These are phyloP conservation scores for Leishmania major DNA, from an alignment of 208 protist species.

Conservation along the genomic window DNA sequence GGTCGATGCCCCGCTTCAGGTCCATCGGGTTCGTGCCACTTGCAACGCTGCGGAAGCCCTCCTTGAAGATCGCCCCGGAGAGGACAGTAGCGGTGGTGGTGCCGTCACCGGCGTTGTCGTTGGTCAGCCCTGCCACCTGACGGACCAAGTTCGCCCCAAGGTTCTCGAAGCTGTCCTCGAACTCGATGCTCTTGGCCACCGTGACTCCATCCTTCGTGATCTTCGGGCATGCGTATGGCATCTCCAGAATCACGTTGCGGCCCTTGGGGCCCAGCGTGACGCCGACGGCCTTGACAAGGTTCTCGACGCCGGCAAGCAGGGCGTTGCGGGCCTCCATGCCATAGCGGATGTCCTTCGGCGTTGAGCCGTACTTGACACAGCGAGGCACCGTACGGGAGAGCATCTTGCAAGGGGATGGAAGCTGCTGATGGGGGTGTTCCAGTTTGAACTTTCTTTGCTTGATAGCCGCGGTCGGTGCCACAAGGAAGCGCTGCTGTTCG, in stretches of 20 bases:
- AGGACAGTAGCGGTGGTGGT: slow-evolving; percentile 99
- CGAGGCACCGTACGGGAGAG: slow-evolving; percentile 47
- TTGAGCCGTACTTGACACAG: slow-evolving; percentile 82
- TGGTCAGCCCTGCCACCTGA: slow-evolving; percentile 96
- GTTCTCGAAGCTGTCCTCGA: slow-evolving; percentile 98
- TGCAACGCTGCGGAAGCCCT: slow-evolving; percentile 98
- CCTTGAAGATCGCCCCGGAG: slow-evolving; percentile 97
- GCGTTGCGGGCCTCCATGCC: slow-evolving; percentile 92
- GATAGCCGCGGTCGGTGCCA: not conserved
- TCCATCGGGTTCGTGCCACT: slow-evolving; percentile 99
- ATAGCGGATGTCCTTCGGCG: slow-evolving; percentile 97
- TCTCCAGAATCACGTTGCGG: slow-evolving; percentile 99
- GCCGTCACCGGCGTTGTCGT: slow-evolving; percentile 98
- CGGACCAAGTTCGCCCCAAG: slow-evolving; percentile 98
- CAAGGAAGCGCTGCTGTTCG: not conserved
- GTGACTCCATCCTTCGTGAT: slow-evolving; percentile 99
- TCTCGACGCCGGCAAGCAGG: slow-evolving; percentile 96
- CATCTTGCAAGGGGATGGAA: not conserved
- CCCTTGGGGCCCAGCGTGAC: slow-evolving; percentile 99
- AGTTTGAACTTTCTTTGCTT: not conserved
- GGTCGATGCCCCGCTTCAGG: slow-evolving; percentile 99
- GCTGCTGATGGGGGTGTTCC: not conserved
- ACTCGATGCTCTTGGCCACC: slow-evolving; percentile 99
- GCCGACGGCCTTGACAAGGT: slow-evolving; percentile 96
- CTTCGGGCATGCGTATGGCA: slow-evolving; percentile 98